Percentiles rank a stretch among this genome's conserved stretches.
Evolutionary conservation across 345 rosid genomes (phyloP).

Genomic region (Murraya paniculata): DNA sequence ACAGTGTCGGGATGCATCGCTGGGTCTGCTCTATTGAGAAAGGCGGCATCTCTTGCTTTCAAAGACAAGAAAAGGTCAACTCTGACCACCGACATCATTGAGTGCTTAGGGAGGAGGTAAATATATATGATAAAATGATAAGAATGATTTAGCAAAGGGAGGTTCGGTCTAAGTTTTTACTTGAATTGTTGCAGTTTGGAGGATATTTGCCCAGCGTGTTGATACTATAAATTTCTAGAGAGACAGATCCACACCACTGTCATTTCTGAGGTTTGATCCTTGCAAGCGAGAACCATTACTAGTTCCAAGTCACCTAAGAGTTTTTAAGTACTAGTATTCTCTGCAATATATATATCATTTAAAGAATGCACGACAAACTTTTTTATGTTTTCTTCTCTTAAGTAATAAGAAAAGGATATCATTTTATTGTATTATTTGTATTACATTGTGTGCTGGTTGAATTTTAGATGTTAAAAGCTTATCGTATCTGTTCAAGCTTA

Average conservation of each 20-base stretch:
- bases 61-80: conserved; percentile 67
- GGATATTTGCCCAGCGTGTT: conserved; percentile 55
- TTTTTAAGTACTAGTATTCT: background rate
- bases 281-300: background rate
- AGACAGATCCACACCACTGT: background rate
- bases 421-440: too few species aligned
- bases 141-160: background rate
- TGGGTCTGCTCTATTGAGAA: conserved; percentile 81
- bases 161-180: background rate
- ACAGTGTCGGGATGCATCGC: conserved; percentile 83
- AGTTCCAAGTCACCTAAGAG: background rate
- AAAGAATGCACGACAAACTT: too few species aligned
- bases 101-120: conserved; percentile 74
- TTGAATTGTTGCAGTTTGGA: conserved; percentile 50
- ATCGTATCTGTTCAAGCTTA: too few species aligned
- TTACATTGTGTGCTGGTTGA: too few species aligned
- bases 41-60: conserved; percentile 81
- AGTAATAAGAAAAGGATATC: too few species aligned
- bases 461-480: too few species aligned
- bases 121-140: background rate
- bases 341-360: background rate
- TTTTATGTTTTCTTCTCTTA: too few species aligned
- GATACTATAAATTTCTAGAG: conserved; percentile 1
- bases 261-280: background rate
- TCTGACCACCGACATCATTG: conserved; percentile 77